These are phyloP conservation scores for Amanita pallidorosea DNA, from an alignment of 768 basidiomycete species.

Conservation along the genomic window DNA sequence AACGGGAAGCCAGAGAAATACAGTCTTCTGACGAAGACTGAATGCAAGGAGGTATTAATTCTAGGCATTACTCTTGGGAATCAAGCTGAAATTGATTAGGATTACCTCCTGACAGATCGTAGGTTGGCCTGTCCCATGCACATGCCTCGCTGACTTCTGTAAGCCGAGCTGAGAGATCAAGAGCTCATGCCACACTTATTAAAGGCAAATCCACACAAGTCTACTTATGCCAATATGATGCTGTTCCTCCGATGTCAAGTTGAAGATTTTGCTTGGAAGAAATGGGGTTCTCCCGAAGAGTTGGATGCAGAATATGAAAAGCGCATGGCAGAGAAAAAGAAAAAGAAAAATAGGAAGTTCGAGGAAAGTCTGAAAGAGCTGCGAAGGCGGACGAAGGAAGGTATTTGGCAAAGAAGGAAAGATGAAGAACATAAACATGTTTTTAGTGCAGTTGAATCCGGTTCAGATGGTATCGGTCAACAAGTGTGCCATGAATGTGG, in stretches of 20 bases:
- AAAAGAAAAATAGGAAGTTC: slow-evolving; percentile 90
- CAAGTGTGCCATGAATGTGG: slow-evolving; percentile 88
- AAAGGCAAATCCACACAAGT: slow-evolving; percentile 90
- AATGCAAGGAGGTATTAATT: slow-evolving; percentile 76
- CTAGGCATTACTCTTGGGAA: background rate
- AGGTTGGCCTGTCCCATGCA: slow-evolving; percentile 16
- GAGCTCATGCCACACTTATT: slow-evolving; percentile 88
- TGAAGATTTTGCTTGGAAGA: slow-evolving; percentile 94
- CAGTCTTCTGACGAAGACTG: slow-evolving; percentile 92
- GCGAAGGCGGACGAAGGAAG: slow-evolving; percentile 76
- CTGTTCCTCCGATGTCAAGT: slow-evolving; percentile 89
- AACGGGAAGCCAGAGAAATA: slow-evolving; percentile 87
- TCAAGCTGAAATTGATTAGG: slow-evolving; percentile 32
- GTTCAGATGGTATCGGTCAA: slow-evolving; percentile 41
- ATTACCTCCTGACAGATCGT: slow-evolving; percentile 94
- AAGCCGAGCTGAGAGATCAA: slow-evolving; percentile 90
- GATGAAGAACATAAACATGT: slow-evolving; percentile 85
- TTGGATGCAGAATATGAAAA: slow-evolving; percentile 82
- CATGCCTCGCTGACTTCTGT: slow-evolving; percentile 2
- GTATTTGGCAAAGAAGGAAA: slow-evolving; percentile 79
- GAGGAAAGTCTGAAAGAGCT: slow-evolving; percentile 83
- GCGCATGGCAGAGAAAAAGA: slow-evolving; percentile 72
- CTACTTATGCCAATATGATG: slow-evolving; percentile 99
- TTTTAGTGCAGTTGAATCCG: slow-evolving; percentile 52
- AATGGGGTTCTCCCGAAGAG: slow-evolving; percentile 93